Conservation (phyloP, 805 yeast genomes). For the Candida nemodendra region DNA sequence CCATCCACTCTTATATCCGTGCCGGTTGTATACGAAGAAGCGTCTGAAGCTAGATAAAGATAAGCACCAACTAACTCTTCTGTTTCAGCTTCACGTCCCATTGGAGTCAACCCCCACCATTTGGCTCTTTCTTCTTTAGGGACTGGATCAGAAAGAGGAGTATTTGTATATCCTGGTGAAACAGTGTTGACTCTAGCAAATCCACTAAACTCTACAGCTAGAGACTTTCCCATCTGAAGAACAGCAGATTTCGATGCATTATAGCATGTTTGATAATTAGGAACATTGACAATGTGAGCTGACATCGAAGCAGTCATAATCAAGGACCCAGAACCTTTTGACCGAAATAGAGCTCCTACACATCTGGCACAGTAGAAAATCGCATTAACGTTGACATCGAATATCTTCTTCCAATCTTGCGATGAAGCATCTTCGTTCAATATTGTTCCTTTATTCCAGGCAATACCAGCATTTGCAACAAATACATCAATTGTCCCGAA, state of each 20-base stretch:
- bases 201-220: conserved; percentile 46
- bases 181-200: conserved; percentile 51
- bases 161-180: conserved; percentile 48
- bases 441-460: conserved; percentile 22
- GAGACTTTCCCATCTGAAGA: conserved; percentile 42
- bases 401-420: conserved; percentile 44
- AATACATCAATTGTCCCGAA: conserved; percentile 40
- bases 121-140: conserved; percentile 15
- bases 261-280: conserved; percentile 47
- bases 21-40: conserved; percentile 48
- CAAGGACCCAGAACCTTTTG: conserved; percentile 45
- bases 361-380: conserved; percentile 49
- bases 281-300: conserved; percentile 52
- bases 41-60: conserved; percentile 50
- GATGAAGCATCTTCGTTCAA: conserved; percentile 30
- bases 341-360: conserved; percentile 44
- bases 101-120: conserved; percentile 37
- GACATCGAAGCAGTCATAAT: conserved; percentile 54
- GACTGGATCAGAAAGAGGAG: conserved; percentile 37
- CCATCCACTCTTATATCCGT: conserved; percentile 48
- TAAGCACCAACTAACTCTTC: conserved; percentile 51
- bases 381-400: conserved; percentile 48
- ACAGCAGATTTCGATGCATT: conserved; percentile 49
- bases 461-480: conserved; percentile 41
- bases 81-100: conserved; percentile 49